These are phyloP conservation scores for Globisporangium viniferum DNA, from an alignment of 352 stramenopile genomes.

Conservation along the genomic window DNA sequence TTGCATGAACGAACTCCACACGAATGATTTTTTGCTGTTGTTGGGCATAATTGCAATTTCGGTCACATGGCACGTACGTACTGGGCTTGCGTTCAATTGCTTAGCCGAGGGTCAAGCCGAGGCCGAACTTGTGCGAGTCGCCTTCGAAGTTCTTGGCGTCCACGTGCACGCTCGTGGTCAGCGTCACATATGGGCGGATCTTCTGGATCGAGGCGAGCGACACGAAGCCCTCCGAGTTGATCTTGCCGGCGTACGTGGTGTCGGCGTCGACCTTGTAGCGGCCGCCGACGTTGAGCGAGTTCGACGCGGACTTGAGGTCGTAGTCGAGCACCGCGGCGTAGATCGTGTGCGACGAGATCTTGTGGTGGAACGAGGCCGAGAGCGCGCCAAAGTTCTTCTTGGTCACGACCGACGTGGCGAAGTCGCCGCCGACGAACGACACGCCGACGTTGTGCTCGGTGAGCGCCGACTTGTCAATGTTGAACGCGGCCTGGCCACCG, in stretches of 20 bases:
- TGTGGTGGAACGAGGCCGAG: conserved; percentile 83
- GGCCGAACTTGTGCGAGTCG: conserved; percentile 83
- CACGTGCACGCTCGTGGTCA: conserved; percentile 77
- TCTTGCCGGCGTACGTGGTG: conserved; percentile 82
- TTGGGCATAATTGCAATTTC: not conserved
- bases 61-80: not conserved
- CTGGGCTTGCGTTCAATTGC: not conserved
- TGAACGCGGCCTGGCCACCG: conserved; percentile 72
- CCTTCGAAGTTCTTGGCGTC: conserved; percentile 87
- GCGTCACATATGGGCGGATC: conserved; percentile 65
- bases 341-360: conserved; percentile 68
- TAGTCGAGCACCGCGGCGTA: conserved; percentile 82
- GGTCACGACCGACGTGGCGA: conserved; percentile 64
- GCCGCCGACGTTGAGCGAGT: conserved; percentile 74
- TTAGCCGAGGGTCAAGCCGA: conserved; percentile 79
- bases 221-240: conserved; percentile 79
- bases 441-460: conserved; percentile 78
- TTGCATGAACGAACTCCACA: not conserved
- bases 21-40: conserved; percentile 1
- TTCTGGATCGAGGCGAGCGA: conserved; percentile 77
- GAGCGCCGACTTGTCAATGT: conserved; percentile 75
- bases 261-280: conserved; percentile 72
- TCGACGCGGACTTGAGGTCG: conserved; percentile 78
- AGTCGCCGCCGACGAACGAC: conserved; percentile 67
- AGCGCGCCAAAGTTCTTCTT: conserved; percentile 83